Evolutionary conservation across 192 early-diverging fungal species (phyloP), one percentile per base, ranked within the genome.

Genomic region (Backusella tuberculispora): DNA sequence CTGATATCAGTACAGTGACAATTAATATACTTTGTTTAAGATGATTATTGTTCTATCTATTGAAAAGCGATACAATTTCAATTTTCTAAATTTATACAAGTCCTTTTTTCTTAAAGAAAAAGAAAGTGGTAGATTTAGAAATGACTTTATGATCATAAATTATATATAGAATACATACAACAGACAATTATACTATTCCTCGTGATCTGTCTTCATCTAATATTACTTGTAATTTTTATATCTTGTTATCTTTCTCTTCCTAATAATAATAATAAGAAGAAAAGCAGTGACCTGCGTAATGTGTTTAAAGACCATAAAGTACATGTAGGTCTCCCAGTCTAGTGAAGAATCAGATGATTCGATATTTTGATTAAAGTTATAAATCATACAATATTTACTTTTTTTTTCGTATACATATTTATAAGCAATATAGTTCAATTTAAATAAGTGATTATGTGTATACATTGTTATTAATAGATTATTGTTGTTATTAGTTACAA

Each of bases 371-470:
- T 60, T 60, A 60, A 60, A 60, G 26, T 60, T 60, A 26, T 60
- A 60, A 60, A 60, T 60, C 53, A 60, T 21, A 26, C 53, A 60
- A 12, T 12, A 24, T 4, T 26, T 24, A 9, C 21, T 13, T 60
- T 60, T 60, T 60, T 26, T 13, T 60, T 60, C 24, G 5, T 19
- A 26, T 3, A 26, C 21, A 14, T 60, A 60, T 19, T 60, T 5
- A 60, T 26, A 60, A 24, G 26, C 26, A 24, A 10, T 60, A 60
- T 12, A 60, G 53, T 60, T 60, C 53, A 60, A 60, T 60, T 60
- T 60, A 26, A 60, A 60, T 60, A 12, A 26, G 53, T 26, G 53
- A 10, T 12, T 12, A 13, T 60, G 21, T 60, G 12, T 60, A 26
- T 13, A 24, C 9, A 26, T 26, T 26, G 4, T 60, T 50, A 12